A percentile compares a stretch with the other conserved stretches of the same genome.
Evolutionary conservation across 306 rosid species (phyloP).

Genomic region (Rosa lucieae): DNA sequence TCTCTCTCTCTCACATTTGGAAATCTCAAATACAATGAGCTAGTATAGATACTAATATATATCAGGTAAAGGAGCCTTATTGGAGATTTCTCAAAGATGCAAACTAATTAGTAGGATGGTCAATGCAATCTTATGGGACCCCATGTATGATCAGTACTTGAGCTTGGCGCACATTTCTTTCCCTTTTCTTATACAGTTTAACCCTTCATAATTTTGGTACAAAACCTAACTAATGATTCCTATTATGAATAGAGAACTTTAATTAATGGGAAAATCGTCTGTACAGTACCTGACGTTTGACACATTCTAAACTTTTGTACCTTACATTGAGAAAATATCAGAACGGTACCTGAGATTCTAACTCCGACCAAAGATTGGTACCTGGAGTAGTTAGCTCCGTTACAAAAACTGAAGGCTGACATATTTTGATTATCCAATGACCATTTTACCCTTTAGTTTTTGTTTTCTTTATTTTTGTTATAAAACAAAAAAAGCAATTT

Average conservation of each 20-base stretch:
- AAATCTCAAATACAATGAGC: slow-evolving; percentile 1
- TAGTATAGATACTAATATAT: background rate
- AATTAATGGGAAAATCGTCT: background rate
- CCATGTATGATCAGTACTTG: background rate
- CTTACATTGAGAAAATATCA: too few relatives aligned
- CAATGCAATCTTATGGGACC: slow-evolving; percentile 14
- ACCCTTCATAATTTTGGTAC: background rate
- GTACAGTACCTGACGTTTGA: too few relatives aligned
- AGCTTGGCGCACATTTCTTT: background rate
- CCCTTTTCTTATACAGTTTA: background rate
- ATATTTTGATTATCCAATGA: too few relatives aligned
- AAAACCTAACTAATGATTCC: background rate
- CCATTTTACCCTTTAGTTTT: too few relatives aligned
- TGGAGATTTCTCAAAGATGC: slow-evolving; percentile 2
- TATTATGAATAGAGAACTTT: background rate
- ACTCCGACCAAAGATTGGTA: too few relatives aligned
- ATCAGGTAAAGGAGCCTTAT: background rate
- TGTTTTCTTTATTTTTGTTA: too few relatives aligned
- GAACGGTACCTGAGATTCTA: too few relatives aligned
- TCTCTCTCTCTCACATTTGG: background rate
- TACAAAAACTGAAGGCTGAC: too few relatives aligned
- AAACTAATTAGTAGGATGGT: background rate
- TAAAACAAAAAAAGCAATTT: too few relatives aligned
- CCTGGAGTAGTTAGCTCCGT: too few relatives aligned
- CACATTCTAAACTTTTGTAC: too few relatives aligned